Conservation (phyloP, 495 filamentous ascomycete species). For the Astrothelium subdiscretum region DNA sequence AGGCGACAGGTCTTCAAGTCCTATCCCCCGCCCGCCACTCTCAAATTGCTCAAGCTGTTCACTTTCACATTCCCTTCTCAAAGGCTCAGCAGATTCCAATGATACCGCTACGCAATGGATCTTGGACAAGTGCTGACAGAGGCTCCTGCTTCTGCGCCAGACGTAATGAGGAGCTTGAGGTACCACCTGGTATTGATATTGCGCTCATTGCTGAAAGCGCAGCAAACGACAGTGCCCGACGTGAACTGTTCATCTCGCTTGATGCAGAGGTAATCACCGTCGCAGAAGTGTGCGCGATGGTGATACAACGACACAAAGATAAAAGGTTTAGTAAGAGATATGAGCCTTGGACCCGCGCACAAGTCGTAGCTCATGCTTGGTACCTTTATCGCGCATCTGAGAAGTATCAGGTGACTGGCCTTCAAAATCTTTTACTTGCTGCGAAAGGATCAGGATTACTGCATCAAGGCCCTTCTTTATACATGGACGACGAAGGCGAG, state of each 20-base stretch:
- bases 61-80: background rate
- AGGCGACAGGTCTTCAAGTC: background rate
- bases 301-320: background rate
- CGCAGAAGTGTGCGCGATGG: background rate
- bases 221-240: background rate
- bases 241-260: background rate
- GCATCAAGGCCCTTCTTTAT: background rate
- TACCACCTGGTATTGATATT: conserved; percentile 3
- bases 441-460: background rate
- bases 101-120: background rate
- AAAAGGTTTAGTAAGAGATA: no score
- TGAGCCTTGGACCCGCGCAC: background rate
- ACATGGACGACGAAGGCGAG: background rate
- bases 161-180: background rate
- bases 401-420: no score
- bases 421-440: background rate
- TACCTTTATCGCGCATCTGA: conserved; percentile 1
- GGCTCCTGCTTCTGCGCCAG: background rate
- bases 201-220: background rate
- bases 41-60: background rate
- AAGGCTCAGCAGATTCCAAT: background rate
- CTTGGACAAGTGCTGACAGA: background rate
- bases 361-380: background rate
- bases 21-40: background rate
- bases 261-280: background rate